Percentiles rank a stretch among this genome's conserved stretches.
phyloP scores from a whole-genome alignment of 331 rosid genomes.

The Pyracantha coccinea region DNA sequence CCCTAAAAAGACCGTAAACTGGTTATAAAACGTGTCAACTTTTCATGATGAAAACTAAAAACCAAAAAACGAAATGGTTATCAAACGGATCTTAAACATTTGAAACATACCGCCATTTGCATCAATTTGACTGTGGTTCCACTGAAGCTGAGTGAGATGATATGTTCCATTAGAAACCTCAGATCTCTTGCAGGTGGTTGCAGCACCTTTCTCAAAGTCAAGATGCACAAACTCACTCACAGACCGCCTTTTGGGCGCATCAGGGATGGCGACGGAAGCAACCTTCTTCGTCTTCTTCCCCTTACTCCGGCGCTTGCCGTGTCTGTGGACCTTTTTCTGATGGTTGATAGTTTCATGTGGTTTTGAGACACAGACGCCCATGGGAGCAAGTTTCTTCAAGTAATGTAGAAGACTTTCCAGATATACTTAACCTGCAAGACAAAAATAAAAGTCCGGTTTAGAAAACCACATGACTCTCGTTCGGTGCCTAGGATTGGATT shows the following conservation, averaged over 20 bases:
- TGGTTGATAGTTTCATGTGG: slow-evolving; percentile 19
- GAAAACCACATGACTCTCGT: background rate
- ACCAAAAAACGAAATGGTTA: background rate
- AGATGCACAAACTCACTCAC: slow-evolving; percentile 53
- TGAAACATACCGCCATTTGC: slow-evolving; percentile 28
- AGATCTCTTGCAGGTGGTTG: slow-evolving; percentile 47
- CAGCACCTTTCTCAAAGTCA: slow-evolving; percentile 52
- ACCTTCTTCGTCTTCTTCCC: slow-evolving; percentile 27
- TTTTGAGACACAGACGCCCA: slow-evolving; percentile 77
- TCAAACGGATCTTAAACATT: background rate
- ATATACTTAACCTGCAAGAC: background rate
- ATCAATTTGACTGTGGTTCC: slow-evolving; percentile 66
- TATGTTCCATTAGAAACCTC: slow-evolving; percentile 60
- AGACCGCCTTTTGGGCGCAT: slow-evolving; percentile 31
- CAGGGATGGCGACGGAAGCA: slow-evolving; percentile 31
- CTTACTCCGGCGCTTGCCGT: slow-evolving; percentile 15
- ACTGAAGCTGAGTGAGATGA: slow-evolving; percentile 69
- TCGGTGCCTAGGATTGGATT: no score
- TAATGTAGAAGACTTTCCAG: background rate
- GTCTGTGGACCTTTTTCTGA: slow-evolving; percentile 23
- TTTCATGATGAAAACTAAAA: background rate
- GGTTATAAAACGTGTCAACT: background rate
- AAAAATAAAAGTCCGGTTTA: background rate
- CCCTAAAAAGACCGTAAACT: background rate
- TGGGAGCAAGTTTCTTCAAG: slow-evolving; percentile 22